Evolutionary conservation across 2,329 filamentous ascomycete genomes (phyloP), one percentile per base, ranked within the genome.

Genomic region (Hymenoscyphus scutula): DNA sequence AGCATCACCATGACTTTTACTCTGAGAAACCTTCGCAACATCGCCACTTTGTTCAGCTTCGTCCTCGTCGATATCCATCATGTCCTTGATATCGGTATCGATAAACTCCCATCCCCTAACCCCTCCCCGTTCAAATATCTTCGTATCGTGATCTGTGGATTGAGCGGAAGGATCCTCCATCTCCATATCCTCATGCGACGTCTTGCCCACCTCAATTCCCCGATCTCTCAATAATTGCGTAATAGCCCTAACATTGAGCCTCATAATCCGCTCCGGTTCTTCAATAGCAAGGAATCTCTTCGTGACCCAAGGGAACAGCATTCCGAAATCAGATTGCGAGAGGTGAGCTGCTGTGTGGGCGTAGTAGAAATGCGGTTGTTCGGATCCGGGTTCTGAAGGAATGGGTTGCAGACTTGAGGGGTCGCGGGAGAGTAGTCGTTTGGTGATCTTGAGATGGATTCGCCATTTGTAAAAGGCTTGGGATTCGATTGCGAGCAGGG

Each of bases 291-390:
- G 84, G 8, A 87, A 80, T 67, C 79, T 81, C 69, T 80, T 82
- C 8, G 83, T 86, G 55, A 88, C 70, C 82, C 87, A 89, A 0
- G 91, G 91, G 72, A 96, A 96, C 25, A 96, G 77, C 27, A 95
- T 78, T 38, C 90, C 92, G 69, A 95, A 96, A 72, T 96, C 92
- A 23, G 86, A 90, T 75, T 96, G 92, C 62, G 84, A 91, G 29
- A 96, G 82, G 73, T 96, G 92, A 0, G 91, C 90, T n/a, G 88
- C 89, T 53, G 83, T 79, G 15, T 81, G 74, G 2, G 91, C 87
- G 74, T 91, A 94, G 77, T 90, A 96, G 71, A 94, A 85, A 68
- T 88, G 83, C 4, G 91, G 87, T 61, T 75, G 73, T 2, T 71
- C 60, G 51, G 38, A 29, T 29, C 57, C 60, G 45, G 55, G 32